Evolutionary conservation across 2,329 filamentous ascomycete genomes (phyloP), one percentile per base, ranked within the genome.

Genomic region (Hymenoscyphus salicellus): DNA sequence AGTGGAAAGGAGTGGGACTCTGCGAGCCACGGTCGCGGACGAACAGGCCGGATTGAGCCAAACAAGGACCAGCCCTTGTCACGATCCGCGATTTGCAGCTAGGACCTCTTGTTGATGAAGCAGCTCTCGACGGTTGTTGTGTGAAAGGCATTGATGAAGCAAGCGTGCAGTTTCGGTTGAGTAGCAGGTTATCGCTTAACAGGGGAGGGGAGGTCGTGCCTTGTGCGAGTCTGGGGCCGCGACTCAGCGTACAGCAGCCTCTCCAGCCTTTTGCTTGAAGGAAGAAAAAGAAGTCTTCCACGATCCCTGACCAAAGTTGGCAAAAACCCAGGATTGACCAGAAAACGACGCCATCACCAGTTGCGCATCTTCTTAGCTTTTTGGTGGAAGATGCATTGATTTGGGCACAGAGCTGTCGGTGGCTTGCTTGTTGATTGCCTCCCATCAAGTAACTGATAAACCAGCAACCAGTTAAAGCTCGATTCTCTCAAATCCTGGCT

Each of bases 151-250:
- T 68, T 66, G 71, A 66, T 68, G 68, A 71, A 65, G 68, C 67
- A 70, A 61, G 65, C 61, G 68, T 55, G 63, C 64, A 66, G 72
- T 74, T 74, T 74, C 73, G 73, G 64, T 63, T 65, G 66, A 67
- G 73, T 74, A 70, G 69, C 72, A 73, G 68, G 66, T 52, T 20
- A 61, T 74, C 73, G 73, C 73, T 73, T 71, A 4, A 20, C 20
- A 52, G 46, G 46, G 43, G 20, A 23, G 20, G n/a, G 10, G n/a
- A 49, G 20, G 46, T 23, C 46, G 46, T 8, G n/a, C 20, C 46
- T 49, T 23, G 46, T 52, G 46, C 20, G 20, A 52, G 46, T 52
- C 46, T 52, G 20, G 46, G 20, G 26, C 46, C 46, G 46, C 20
- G n/a, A 26, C 46, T 52, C 55, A 57, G 61, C 36, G 69, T n/a